Conservation (phyloP, 257 asterid genomes). For the Handroanthus guayacan region DNA sequence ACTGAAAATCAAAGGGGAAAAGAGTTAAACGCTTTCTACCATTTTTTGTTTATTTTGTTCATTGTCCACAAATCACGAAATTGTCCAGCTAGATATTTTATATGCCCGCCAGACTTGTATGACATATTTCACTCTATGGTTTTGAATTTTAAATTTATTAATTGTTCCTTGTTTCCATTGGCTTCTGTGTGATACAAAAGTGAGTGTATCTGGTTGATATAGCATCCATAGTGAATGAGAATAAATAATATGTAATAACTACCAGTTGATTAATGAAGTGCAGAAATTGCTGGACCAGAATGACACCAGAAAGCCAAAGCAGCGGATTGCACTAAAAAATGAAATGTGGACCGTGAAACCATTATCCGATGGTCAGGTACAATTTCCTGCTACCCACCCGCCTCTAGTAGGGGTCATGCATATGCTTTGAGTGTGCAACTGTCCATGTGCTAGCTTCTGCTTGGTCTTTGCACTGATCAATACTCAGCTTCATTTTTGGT, state of each 20-base stretch:
- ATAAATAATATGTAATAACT: slow-evolving; percentile 25
- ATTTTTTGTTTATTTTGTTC: background rate
- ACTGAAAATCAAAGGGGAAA: slow-evolving; percentile 25
- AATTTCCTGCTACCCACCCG: slow-evolving; percentile 13
- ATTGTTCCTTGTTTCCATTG: background rate
- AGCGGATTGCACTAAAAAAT: slow-evolving; percentile 82
- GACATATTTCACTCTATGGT: slow-evolving; percentile 2
- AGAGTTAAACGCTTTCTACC: background rate
- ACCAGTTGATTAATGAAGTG: slow-evolving; percentile 47
- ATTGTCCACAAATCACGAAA: slow-evolving; percentile 2
- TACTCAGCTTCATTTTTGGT: slow-evolving; percentile 22
- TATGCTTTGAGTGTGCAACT: slow-evolving; percentile 29
- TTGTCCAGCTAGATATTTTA: slow-evolving; percentile 9
- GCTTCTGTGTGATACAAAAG: slow-evolving; percentile 12
- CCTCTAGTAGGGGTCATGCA: background rate
- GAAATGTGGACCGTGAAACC: slow-evolving; percentile 94
- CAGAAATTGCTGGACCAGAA: slow-evolving; percentile 92
- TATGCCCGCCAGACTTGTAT: slow-evolving; percentile 16
- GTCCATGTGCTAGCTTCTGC: slow-evolving; percentile 19
- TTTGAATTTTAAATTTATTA: slow-evolving; percentile 29
- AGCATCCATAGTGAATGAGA: slow-evolving; percentile 5
- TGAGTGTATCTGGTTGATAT: slow-evolving; percentile 24
- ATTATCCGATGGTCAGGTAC: slow-evolving; percentile 94
- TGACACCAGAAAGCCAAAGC: slow-evolving; percentile 71
- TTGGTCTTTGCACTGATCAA: slow-evolving; percentile 15